Percentiles rank a stretch among this genome's conserved stretches.
phyloP scores from a whole-genome alignment of 2,329 filamentous ascomycete genomes.

The Bertia moriformis region DNA sequence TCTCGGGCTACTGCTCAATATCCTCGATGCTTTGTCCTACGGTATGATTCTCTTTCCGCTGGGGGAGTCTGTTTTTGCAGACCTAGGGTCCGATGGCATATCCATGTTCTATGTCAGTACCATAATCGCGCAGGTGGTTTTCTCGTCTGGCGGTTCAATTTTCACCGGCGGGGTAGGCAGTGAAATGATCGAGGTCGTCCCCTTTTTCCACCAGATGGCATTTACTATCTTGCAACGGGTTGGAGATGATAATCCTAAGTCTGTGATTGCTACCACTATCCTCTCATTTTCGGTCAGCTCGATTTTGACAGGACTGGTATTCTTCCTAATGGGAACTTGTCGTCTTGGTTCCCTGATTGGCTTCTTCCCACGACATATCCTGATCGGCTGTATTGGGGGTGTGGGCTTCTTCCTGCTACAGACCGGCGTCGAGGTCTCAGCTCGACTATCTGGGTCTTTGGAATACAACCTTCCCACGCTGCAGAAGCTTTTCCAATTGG shows the following conservation, averaged over 20 bases:
- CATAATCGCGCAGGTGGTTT: slow-evolving; percentile 82
- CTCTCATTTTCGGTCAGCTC: slow-evolving; percentile 81
- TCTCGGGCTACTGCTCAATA: slow-evolving; percentile 1
- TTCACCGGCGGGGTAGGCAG: slow-evolving; percentile 88
- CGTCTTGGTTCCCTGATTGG: slow-evolving; percentile 83
- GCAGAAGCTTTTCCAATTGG: slow-evolving; percentile 54
- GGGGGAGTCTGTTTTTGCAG: slow-evolving; percentile 70
- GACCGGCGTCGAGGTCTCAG: slow-evolving; percentile 87
- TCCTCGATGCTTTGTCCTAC: slow-evolving; percentile 11
- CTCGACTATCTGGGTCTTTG: slow-evolving; percentile 71
- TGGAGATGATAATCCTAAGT: slow-evolving; percentile 63
- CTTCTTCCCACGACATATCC: slow-evolving; percentile 90
- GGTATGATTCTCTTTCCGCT: slow-evolving; percentile 91
- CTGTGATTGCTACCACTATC: slow-evolving; percentile 87
- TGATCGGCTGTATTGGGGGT: slow-evolving; percentile 93
- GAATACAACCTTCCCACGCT: slow-evolving; percentile 69
- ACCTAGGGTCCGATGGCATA: slow-evolving; percentile 81
- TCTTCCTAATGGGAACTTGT: slow-evolving; percentile 79
- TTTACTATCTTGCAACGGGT: slow-evolving; percentile 68
- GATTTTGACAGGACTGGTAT: slow-evolving; percentile 77
- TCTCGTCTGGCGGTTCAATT: slow-evolving; percentile 63
- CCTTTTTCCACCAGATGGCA: slow-evolving; percentile 98
- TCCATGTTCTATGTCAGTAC: slow-evolving; percentile 99
- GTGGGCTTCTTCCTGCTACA: slow-evolving; percentile 89
- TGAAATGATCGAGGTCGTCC: slow-evolving; percentile 95